phyloP scores from a whole-genome alignment of 2,329 filamentous ascomycete genomes.

The Fusarium sp. region DNA sequence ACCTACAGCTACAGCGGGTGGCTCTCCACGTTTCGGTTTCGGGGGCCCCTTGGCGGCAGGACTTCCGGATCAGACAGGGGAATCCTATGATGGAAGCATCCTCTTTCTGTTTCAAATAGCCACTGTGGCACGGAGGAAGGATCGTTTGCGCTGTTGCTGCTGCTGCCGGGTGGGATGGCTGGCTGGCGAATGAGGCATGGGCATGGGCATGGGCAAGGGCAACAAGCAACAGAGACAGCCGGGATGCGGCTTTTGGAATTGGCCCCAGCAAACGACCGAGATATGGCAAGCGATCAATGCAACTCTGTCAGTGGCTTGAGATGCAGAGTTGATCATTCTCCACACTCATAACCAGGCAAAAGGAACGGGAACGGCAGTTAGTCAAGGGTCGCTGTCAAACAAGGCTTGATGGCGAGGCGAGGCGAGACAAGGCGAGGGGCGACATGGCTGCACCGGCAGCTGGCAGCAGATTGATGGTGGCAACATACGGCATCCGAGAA shows the following conservation, averaged over 20 bases:
- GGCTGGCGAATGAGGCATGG: not conserved
- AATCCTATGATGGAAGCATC: not conserved
- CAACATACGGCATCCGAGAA: not conserved
- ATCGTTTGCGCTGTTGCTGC: not conserved
- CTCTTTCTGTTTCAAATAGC: slow-evolving; percentile 6
- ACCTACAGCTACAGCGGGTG: not conserved
- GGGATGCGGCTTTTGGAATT: not conserved
- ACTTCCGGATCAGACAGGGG: not conserved
- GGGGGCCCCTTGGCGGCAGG: not conserved
- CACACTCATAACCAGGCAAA: not conserved
- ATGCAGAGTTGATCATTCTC: slow-evolving; percentile 16
- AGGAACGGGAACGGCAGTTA: slow-evolving; percentile 4
- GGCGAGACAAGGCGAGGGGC: not conserved
- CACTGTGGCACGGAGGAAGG: slow-evolving; percentile 3
- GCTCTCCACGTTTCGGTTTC: slow-evolving; percentile 3
- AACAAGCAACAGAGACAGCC: not conserved
- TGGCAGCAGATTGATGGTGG: not conserved
- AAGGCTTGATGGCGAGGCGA: not conserved
- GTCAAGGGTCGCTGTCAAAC: not conserved
- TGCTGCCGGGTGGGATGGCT: not conserved
- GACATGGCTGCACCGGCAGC: not conserved
- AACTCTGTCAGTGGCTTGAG: slow-evolving; percentile 11
- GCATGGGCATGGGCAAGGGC: not conserved
- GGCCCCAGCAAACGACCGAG: not conserved
- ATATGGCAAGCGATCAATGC: slow-evolving; percentile 6